phyloP scores from a whole-genome alignment of 2,329 filamentous ascomycete species.

The Colletotrichum siamense region DNA sequence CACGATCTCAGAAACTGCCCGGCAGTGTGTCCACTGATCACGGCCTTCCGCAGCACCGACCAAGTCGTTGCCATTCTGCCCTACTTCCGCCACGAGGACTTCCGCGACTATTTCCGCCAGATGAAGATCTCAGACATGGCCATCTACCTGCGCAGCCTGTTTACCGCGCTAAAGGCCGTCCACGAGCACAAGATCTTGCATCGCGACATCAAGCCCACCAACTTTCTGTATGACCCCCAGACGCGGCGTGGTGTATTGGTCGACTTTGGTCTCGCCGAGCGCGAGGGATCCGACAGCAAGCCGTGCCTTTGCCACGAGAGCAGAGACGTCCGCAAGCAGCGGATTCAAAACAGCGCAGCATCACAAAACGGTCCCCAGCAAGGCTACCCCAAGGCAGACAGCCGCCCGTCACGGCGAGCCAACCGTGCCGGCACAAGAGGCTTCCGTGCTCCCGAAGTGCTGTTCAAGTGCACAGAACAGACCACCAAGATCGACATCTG shows the following conservation, averaged over 20 bases:
- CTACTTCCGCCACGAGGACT: slow-evolving; percentile 95
- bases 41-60: slow-evolving; percentile 92
- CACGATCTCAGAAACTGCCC: slow-evolving; percentile 83
- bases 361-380: slow-evolving; percentile 57
- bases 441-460: slow-evolving; percentile 93
- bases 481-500: slow-evolving; percentile 95
- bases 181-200: slow-evolving; percentile 88
- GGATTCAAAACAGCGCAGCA: slow-evolving; percentile 63
- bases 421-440: slow-evolving; percentile 95
- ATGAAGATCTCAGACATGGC: slow-evolving; percentile 88
- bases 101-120: slow-evolving; percentile 90
- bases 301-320: slow-evolving; percentile 82
- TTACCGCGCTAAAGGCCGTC: slow-evolving; percentile 83
- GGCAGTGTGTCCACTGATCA: slow-evolving; percentile 93
- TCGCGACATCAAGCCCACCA: slow-evolving; percentile 96
- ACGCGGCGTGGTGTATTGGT: slow-evolving; percentile 87
- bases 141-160: slow-evolving; percentile 87
- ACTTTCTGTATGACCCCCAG: slow-evolving; percentile 89
- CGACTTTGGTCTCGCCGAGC: slow-evolving; percentile 97
- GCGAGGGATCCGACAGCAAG: slow-evolving; percentile 77
- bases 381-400: slow-evolving; percentile 90
- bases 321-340: slow-evolving; percentile 64
- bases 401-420: slow-evolving; percentile 83
- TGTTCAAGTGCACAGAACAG: slow-evolving; percentile 96
- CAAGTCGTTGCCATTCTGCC: slow-evolving; percentile 95